These are phyloP conservation scores for Calonectria montana DNA, from an alignment of 2,329 filamentous ascomycete species.

Conservation along the genomic window DNA sequence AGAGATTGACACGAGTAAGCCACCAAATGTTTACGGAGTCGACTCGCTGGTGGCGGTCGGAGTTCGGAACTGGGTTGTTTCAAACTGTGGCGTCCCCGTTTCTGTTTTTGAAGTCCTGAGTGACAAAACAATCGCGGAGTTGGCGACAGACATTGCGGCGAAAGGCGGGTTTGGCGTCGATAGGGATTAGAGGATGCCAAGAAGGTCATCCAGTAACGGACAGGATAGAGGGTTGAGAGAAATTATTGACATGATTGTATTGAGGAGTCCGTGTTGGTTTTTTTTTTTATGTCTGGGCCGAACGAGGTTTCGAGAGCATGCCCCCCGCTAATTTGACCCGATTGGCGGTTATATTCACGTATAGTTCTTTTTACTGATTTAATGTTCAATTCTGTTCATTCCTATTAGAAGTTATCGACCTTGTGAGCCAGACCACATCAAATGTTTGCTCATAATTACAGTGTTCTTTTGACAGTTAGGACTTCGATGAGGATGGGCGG, in stretches of 20 bases:
- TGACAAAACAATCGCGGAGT: slow-evolving; percentile 52
- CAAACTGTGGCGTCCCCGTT: slow-evolving; percentile 56
- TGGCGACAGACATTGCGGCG: slow-evolving; percentile 51
- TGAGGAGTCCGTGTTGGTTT: not conserved
- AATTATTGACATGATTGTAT: not conserved
- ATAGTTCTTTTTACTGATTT: not conserved
- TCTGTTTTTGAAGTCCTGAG: slow-evolving; percentile 62
- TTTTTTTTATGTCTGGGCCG: not conserved
- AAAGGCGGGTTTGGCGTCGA: slow-evolving; percentile 44
- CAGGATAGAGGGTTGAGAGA: not conserved
- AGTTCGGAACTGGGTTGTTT: slow-evolving; percentile 62
- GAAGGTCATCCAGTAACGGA: not conserved
- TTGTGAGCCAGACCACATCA: too few relatives aligned
- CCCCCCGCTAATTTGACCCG: not conserved
- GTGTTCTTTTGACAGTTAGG: too few relatives aligned
- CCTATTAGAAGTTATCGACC: too few relatives aligned
- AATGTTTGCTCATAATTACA: too few relatives aligned
- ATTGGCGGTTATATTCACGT: not conserved
- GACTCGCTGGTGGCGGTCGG: slow-evolving; percentile 66
- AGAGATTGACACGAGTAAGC: slow-evolving; percentile 56
- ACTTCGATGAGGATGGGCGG: too few relatives aligned
- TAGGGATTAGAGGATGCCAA: not conserved
- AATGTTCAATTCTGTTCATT: too few relatives aligned
- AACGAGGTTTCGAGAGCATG: not conserved
- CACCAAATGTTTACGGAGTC: slow-evolving; percentile 60